Percentiles rank a stretch among this genome's conserved stretches.
phyloP scores from a whole-genome alignment of 176 grass and related monocot genomes.

The Phoenix dactylifera region DNA sequence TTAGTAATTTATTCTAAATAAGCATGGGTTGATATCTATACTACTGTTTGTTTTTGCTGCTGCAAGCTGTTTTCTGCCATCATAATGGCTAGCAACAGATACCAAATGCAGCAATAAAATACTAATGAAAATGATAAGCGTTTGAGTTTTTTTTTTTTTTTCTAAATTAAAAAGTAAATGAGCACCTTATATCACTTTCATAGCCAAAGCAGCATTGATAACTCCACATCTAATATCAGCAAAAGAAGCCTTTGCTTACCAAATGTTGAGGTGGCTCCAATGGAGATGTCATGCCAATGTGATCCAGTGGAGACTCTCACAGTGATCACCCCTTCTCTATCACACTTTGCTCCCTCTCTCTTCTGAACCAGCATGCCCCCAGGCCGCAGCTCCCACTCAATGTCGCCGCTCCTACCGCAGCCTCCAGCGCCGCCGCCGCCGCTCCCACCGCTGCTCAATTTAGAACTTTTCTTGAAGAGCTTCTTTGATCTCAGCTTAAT shows the following conservation, averaged over 20 bases:
- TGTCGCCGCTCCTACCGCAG: slow-evolving; percentile 21
- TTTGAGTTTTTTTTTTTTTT: no score
- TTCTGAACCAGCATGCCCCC: slow-evolving; percentile 99
- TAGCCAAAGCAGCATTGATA: no score
- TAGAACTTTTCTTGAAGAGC: slow-evolving; percentile 88
- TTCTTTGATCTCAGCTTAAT: slow-evolving; percentile 87
- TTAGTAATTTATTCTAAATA: no score
- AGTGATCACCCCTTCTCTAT: slow-evolving; percentile 41
- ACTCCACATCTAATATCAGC: no score
- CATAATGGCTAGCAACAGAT: no score
- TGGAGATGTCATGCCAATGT: slow-evolving; percentile 61
- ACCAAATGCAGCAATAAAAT: no score
- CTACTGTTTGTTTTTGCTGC: no score
- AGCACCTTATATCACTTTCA: no score
- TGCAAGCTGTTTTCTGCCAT: no score
- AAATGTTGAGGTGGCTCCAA: slow-evolving; percentile 77
- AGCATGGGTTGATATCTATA: no score
- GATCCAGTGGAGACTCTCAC: slow-evolving; percentile 67
- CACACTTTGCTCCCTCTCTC: slow-evolving; percentile 38
- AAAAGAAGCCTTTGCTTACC: slow-evolving; percentile 28
- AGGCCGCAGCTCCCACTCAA: slow-evolving; percentile 87
- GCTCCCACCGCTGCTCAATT: slow-evolving; percentile 21
- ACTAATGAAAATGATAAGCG: no score
- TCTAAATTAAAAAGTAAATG: no score
- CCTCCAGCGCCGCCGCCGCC: not conserved